A percentile compares a stretch with the other conserved stretches of the same genome.
Conservation (phyloP, 176 grass and related monocot genomes). For the sorghum (Sorghum bicolor) region Sorghum_bicolor_NCBIv3 NC_012875.2:47466001-47466500, state of each 20-base stretch:
- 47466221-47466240: conserved; percentile 7
- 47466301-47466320: conserved; percentile 25
- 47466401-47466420: conserved; percentile 37
- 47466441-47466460: conserved; percentile 77
- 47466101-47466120: conserved; percentile 14
- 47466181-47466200: conserved; percentile 19
- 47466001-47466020: conserved; percentile 19
- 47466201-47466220: not conserved
- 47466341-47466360: conserved; percentile 4
- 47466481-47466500: conserved; percentile 52
- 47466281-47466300: conserved; percentile 28
- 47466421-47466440: conserved; percentile 57
- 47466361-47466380: conserved; percentile 21
- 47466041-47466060: not conserved
- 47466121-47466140: conserved; percentile 8
- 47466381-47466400: conserved; percentile 23
- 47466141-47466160: not conserved
- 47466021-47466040: conserved; percentile 18
- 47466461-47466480: conserved; percentile 45
- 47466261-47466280: conserved; percentile 23
- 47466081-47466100: conserved; percentile 11
- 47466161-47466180: not conserved
- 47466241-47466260: conserved; percentile 18
- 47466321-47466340: conserved; percentile 22
- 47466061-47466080: not conserved